These are phyloP conservation scores for Magnusiomyces suaveolens DNA, from an alignment of 1,139 yeast species.

Conservation along the genomic window DNA sequence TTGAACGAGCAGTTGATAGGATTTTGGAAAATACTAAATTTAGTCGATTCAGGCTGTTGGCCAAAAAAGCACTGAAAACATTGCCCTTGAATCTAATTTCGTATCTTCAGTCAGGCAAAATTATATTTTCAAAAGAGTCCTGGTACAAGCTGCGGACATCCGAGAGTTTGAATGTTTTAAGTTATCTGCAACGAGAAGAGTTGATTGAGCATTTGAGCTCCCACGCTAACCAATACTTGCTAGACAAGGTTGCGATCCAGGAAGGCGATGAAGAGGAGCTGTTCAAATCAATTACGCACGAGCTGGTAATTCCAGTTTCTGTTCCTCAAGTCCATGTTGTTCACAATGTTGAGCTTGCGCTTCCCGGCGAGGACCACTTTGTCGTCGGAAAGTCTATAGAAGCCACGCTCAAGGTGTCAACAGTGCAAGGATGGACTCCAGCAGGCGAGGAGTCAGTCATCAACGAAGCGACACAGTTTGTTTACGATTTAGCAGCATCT, in stretches of 20 bases:
- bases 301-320: constrained; percentile 23
- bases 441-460: constrained; percentile 2
- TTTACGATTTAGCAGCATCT: constrained; percentile 34
- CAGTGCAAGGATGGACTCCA: constrained; percentile 40
- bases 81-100: constrained; percentile 15
- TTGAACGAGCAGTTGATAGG: constrained; percentile 16
- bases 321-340: constrained; percentile 25
- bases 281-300: constrained; percentile 13
- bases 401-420: constrained; percentile 37
- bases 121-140: constrained; percentile 10
- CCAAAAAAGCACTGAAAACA: constrained; percentile 12
- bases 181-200: constrained; percentile 7
- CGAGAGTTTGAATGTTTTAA: neutral
- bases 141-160: neutral
- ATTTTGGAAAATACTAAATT: constrained; percentile 30
- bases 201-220: constrained; percentile 9
- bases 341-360: constrained; percentile 22
- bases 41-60: constrained; percentile 13
- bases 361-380: constrained; percentile 33
- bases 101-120: constrained; percentile 17
- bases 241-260: constrained; percentile 3
- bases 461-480: constrained; percentile 21
- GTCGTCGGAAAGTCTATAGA: constrained; percentile 57
- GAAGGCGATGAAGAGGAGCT: constrained; percentile 8
- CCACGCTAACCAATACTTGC: constrained; percentile 7